These are phyloP conservation scores for Gamsiella multidivaricata DNA, from an alignment of 192 early-diverging fungal genomes.

Conservation along the genomic window DNA sequence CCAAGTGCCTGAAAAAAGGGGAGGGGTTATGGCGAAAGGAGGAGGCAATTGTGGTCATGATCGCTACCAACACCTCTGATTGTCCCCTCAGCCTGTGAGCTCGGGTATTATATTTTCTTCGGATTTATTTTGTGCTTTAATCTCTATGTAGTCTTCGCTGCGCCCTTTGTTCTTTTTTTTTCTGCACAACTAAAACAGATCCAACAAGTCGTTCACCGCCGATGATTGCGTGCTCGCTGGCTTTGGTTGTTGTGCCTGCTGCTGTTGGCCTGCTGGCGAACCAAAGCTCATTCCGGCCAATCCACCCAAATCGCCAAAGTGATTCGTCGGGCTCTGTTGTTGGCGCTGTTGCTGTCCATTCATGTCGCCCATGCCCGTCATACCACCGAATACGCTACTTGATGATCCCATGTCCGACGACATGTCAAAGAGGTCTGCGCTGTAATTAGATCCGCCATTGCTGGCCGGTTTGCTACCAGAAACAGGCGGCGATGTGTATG, in stretches of 20 bases:
- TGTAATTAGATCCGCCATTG: constrained; percentile 38
- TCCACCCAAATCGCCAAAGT: constrained; percentile 39
- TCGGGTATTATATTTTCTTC: too few relatives aligned
- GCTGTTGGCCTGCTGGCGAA: constrained; percentile 11
- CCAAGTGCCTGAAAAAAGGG: too few relatives aligned
- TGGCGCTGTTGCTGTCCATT: constrained; percentile 2
- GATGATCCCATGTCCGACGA: constrained; percentile 45
- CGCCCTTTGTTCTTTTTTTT: background rate
- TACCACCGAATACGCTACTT: constrained; percentile 20
- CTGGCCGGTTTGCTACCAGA: constrained; percentile 13
- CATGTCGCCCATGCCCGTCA: constrained; percentile 10
- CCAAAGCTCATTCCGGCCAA: constrained; percentile 34
- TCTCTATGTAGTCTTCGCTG: background rate
- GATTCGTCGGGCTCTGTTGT: constrained; percentile 12
- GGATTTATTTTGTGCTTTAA: background rate
- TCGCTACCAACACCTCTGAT: too few relatives aligned
- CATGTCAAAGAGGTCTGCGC: constrained; percentile 54
- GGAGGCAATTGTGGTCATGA: too few relatives aligned
- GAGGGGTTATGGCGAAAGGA: too few relatives aligned
- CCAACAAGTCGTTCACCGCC: constrained; percentile 34
- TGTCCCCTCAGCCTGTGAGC: too few relatives aligned
- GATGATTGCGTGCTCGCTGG: constrained; percentile 31
- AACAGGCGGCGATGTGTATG: constrained; percentile 19
- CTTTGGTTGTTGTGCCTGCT: constrained; percentile 42
- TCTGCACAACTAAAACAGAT: constrained; percentile 22